Base-by-base conservation (phyloP, 805 yeast genomes). In the Starmerella asiatica region DNA sequence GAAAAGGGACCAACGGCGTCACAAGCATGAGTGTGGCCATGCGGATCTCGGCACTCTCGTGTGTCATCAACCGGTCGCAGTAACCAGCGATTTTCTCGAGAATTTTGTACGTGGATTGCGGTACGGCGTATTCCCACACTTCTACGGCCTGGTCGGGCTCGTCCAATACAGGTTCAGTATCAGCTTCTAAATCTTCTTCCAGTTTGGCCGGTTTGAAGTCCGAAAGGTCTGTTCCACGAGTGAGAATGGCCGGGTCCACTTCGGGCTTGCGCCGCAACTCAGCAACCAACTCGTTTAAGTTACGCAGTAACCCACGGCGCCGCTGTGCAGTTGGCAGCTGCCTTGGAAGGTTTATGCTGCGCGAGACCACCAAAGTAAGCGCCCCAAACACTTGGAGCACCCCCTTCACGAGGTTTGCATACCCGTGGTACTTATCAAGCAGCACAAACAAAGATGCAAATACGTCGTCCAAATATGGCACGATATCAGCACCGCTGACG, bases 371-470 rank as follows among this genome's bases (percentile, higher is more conserved):
- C 26, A 9, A 8, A 3, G 29, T 28, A 6, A 46, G 23, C 3
- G 50, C 45, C 2, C 34, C 37, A 27, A 86, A 83, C 0, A 83
- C 78, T 3, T 67, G 59, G 45, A 85, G 80, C 43, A 83, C 76
- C 1, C 83, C 82, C 42, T 76, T 76, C 39, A 82, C 76, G 15
- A 91, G 61, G 14, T 67, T 63, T 2, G 75, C 62, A 56, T 88
- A 88, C 0, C 88, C 93, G 59, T 86, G 94, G 53, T 79, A 88
- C 38, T 75, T 65, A 59, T 88, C 97, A 36, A 88, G 64, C 27
- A 86, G 61, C 16, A 76, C 72, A 56, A 88, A 84, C 46, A 84
- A 68, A 3, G 85, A 73, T 35, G 75, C 70, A 16, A 88, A 62
- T 1, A 88, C 66, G 56, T 88, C 97, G 37, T 67, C 71, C 38